phyloP scores from a whole-genome alignment of 768 basidiomycete species.

The Lepiota subincarnata region DNA sequence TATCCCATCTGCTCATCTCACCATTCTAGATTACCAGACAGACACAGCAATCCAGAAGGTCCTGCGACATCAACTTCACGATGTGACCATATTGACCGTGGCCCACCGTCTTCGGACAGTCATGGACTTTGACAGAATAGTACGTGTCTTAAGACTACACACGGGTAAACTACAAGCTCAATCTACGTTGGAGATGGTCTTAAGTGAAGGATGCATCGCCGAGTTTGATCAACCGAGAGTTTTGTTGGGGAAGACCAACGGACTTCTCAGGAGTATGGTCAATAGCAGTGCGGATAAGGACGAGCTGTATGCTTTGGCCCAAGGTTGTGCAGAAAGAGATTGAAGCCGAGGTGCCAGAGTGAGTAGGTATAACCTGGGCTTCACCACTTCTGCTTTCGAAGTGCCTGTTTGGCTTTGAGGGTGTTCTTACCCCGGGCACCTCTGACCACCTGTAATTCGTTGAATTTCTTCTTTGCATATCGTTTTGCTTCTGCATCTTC shows the following conservation, averaged over 20 bases:
- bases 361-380: background rate
- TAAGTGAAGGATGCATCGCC: slow-evolving; percentile 55
- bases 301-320: slow-evolving; percentile 29
- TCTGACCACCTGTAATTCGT: slow-evolving; percentile 65
- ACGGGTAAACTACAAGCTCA: slow-evolving; percentile 14
- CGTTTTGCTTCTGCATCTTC: slow-evolving; percentile 82
- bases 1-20: background rate
- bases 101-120: slow-evolving; percentile 70
- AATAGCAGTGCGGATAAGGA: slow-evolving; percentile 41
- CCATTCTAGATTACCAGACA: slow-evolving; percentile 48
- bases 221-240: slow-evolving; percentile 50
- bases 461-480: slow-evolving; percentile 91
- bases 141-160: slow-evolving; percentile 20
- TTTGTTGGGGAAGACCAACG: slow-evolving; percentile 40
- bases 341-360: background rate
- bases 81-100: slow-evolving; percentile 60
- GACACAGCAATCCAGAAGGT: slow-evolving; percentile 69
- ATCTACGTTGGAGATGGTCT: slow-evolving; percentile 34
- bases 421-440: slow-evolving; percentile 70
- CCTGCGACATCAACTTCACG: slow-evolving; percentile 60
- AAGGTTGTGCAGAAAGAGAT: no score
- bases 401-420: slow-evolving; percentile 56
- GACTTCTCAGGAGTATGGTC: slow-evolving; percentile 36
- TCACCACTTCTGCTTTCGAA: slow-evolving; percentile 68
- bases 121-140: slow-evolving; percentile 60